These are phyloP conservation scores for Skeletonema costatum DNA, from an alignment of 108 stramenopile genomes.

Conservation along the genomic window DNA sequence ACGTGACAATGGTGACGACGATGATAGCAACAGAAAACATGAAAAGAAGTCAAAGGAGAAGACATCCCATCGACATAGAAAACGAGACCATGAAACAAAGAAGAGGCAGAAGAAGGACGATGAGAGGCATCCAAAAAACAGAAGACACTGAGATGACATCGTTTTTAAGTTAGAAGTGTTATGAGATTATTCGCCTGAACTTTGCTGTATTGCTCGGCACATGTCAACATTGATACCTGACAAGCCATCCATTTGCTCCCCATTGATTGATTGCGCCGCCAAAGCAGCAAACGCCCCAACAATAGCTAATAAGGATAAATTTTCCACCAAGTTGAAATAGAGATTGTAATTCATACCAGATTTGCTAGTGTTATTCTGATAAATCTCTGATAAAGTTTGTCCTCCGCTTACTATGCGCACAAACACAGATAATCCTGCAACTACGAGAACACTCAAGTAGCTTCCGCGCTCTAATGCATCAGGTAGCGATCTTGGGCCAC, in stretches of 20 bases:
- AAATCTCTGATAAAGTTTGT: constrained; percentile 9
- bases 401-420: constrained; percentile 46
- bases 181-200: background rate
- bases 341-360: background rate
- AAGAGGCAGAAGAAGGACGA: background rate
- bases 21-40: background rate
- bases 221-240: constrained; percentile 10
- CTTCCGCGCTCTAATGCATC: constrained; percentile 54
- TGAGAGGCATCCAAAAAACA: background rate
- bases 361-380: background rate
- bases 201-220: constrained; percentile 48
- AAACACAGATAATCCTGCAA: constrained; percentile 49
- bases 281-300: constrained; percentile 49
- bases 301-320: constrained; percentile 29
- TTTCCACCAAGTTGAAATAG: constrained; percentile 14
- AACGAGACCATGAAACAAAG: background rate
- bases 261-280: constrained; percentile 32
- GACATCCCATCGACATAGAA: background rate
- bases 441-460: constrained; percentile 51
- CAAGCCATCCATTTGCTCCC: constrained; percentile 45
- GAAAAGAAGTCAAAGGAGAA: constrained; percentile 10
- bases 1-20: background rate
- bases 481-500: constrained; percentile 45
- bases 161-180: background rate
- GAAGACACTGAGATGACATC: background rate